Evolutionary conservation across 257 asterid genomes (phyloP).

Genomic region (Gynochthodes officinalis): DNA sequence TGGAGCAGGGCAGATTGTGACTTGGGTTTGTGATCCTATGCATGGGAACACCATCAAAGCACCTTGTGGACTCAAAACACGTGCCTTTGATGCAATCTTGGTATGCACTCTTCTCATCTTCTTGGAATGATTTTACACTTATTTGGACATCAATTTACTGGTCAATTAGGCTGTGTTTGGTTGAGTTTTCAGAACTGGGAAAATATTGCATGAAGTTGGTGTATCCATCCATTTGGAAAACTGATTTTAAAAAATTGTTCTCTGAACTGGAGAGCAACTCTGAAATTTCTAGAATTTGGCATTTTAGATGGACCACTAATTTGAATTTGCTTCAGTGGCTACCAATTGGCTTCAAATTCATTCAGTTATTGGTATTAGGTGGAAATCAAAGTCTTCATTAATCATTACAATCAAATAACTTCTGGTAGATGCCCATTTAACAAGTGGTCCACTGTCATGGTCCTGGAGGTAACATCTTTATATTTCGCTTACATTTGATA

Average conservation of each 20-base stretch:
- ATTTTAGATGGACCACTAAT: background rate
- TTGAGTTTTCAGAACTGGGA: background rate
- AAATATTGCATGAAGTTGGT: conserved; percentile 3
- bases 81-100: conserved; percentile 79
- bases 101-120: conserved; percentile 36
- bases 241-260: background rate
- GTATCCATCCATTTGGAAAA: background rate
- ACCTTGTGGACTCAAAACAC: conserved; percentile 86
- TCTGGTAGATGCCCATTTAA: background rate
- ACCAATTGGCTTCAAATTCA: background rate
- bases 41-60: conserved; percentile 89
- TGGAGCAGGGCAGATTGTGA: conserved; percentile 70
- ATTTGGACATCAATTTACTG: background rate
- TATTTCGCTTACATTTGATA: background rate
- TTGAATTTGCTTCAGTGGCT: background rate
- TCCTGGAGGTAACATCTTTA: background rate
- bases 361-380: conserved; percentile 7
- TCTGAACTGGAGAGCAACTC: background rate
- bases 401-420: background rate
- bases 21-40: conserved; percentile 94
- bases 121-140: conserved; percentile 3
- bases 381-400: background rate
- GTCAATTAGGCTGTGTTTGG: background rate
- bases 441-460: conserved; percentile 5
- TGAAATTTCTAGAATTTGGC: background rate